Percentiles rank a stretch among this genome's conserved stretches.
These are phyloP conservation scores for Neophaeococcomyces mojaviensis DNA, from an alignment of 2,329 filamentous ascomycete species.

Conservation along the genomic window DNA sequence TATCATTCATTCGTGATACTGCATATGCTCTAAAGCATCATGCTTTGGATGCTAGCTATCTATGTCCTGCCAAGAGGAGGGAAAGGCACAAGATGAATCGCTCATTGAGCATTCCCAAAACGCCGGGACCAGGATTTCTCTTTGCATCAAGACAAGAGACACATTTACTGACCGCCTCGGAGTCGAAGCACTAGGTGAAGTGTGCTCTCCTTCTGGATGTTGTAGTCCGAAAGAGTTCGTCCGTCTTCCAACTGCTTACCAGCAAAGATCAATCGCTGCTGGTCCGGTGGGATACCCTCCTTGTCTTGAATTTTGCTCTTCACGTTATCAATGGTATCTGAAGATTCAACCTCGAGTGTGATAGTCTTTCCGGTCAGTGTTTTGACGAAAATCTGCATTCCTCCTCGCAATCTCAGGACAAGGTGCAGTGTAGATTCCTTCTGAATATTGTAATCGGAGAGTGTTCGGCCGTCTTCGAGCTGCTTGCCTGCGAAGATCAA, in stretches of 20 bases:
- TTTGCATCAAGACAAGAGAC: background rate
- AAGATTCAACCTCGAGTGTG: conserved; percentile 60
- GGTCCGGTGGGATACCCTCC: conserved; percentile 66
- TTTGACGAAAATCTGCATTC: conserved; percentile 82
- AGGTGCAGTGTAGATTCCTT: conserved; percentile 78
- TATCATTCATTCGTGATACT: background rate
- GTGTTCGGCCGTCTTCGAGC: conserved; percentile 81
- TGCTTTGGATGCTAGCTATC: background rate
- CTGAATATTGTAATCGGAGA: conserved; percentile 95
- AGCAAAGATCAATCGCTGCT: conserved; percentile 63
- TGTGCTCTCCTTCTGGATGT: conserved; percentile 55
- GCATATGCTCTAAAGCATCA: background rate
- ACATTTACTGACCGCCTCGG: conserved; percentile 39
- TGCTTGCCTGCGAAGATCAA: conserved; percentile 93
- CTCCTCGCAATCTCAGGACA: conserved; percentile 73
- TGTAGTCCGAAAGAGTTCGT: conserved; percentile 47
- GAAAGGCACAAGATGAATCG: background rate
- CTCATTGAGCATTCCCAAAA: conserved; percentile 1
- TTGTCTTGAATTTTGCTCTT: conserved; percentile 74
- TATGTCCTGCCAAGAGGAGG: background rate
- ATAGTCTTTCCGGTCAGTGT: conserved; percentile 69
- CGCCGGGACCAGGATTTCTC: background rate
- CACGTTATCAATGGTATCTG: conserved; percentile 64
- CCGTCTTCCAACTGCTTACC: conserved; percentile 56
- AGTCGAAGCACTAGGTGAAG: conserved; percentile 57